Percentiles rank a stretch among this genome's conserved stretches.
Evolutionary conservation across 257 asterid species (phyloP).

Genomic region (Fraxinus americana): DNA sequence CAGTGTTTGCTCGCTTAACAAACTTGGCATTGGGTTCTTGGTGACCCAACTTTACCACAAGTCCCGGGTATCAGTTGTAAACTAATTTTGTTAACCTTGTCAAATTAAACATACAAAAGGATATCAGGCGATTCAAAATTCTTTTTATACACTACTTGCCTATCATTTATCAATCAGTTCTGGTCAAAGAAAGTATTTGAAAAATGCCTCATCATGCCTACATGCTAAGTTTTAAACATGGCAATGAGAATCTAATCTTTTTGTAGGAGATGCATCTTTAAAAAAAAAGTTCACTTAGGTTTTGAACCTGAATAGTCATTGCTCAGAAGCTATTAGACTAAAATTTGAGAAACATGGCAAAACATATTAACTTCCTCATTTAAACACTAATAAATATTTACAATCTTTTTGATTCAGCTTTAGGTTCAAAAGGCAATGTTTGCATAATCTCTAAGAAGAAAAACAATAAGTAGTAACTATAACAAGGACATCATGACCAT

Average conservation of each 20-base stretch:
- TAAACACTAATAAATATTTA: neutral
- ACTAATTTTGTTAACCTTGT: neutral
- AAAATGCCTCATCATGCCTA: neutral
- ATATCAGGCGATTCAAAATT: slow-evolving; percentile 9
- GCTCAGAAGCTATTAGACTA: slow-evolving; percentile 1
- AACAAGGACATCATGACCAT: neutral
- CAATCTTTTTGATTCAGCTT: neutral
- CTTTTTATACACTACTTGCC: neutral
- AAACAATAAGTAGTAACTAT: neutral
- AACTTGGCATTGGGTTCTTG: slow-evolving; percentile 6
- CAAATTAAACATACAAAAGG: neutral
- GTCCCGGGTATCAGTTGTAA: slow-evolving; percentile 2
- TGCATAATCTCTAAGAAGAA: neutral
- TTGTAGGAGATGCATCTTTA: neutral
- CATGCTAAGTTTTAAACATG: slow-evolving; percentile 5
- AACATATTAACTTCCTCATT: slow-evolving; percentile 1
- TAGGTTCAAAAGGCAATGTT: slow-evolving; percentile 9
- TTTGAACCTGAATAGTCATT: neutral
- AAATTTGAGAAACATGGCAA: neutral
- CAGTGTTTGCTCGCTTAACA: slow-evolving; percentile 3
- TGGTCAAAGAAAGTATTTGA: slow-evolving; percentile 4
- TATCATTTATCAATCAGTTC: slow-evolving; percentile 3
- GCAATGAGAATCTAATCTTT: neutral
- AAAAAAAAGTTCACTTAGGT: neutral
- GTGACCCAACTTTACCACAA: slow-evolving; percentile 11